Evolutionary conservation across 331 rosid species (phyloP), one percentile per base, ranked within the genome.

Genomic region (Malus hybrid): DNA sequence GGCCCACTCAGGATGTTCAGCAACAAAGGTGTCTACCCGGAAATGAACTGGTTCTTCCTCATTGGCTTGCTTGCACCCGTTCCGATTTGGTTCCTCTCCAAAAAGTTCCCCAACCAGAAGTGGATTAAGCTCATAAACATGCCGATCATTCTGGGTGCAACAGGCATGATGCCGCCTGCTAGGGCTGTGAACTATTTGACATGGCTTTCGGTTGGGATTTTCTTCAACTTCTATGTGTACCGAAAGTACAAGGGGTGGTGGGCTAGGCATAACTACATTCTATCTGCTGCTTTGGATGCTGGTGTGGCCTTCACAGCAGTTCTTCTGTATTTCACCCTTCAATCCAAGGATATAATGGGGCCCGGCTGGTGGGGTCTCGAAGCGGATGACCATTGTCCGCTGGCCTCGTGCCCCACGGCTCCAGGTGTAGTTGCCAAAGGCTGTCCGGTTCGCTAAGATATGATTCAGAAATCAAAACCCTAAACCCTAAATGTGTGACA

Each of bases 41-140:
- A 54, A 68, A 5, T 94, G 96, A 94, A 94, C 61, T 91, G 88
- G 86, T 91, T 91, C 78, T 94, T 90, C 88, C 89, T 93, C 57
- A 16, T 91, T 2, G 97, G 98, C 20, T 10, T 75, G 2, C 67
- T 93, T 1, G 83, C 86, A 4, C 98, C 98, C 0, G 72, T 88
- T 11, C 93, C 91, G 0, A 85, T 80, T 14, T 93, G 92, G 96
- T 7, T 86, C 2, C 83, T 91, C 8, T 73, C 87, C 0, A 83
- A 85, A 54, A 80, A 52, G 24, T 91, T 81, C 71, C 97, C 98
- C 1, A 60, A 84, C 36, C 75, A 79, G 6, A 76, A 75, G 73
- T 90, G 92, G 91, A 78, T 91, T n/a, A 24, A 36, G 20, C 90
- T 87, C 71, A 87, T 91, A 50, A 80, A 93, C 75, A 77, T 86